These are phyloP conservation scores for Trichoderma oligosporum DNA, from an alignment of 2,329 filamentous ascomycete genomes.

Conservation along the genomic window DNA sequence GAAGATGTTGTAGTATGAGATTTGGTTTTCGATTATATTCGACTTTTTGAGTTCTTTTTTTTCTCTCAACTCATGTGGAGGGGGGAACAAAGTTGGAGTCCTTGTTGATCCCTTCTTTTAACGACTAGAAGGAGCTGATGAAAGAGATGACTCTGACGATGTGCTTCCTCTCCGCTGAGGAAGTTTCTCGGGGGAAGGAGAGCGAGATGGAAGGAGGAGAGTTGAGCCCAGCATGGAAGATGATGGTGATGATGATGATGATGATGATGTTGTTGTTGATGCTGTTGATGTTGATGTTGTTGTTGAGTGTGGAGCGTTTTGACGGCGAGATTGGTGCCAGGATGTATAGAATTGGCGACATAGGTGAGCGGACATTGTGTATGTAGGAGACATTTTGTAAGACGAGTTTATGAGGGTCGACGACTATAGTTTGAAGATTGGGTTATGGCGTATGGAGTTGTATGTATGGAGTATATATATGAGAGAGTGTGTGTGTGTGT, in stretches of 20 bases:
- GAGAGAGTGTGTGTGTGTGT: too few species aligned
- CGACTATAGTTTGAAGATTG: background rate
- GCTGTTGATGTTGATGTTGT: background rate
- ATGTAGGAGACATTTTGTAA: conserved; percentile 57
- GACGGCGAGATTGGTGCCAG: conserved; percentile 51
- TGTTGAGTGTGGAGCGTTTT: conserved; percentile 27
- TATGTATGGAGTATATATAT: too few species aligned
- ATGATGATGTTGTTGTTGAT: background rate
- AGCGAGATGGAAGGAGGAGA: conserved; percentile 23
- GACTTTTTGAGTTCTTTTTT: too few species aligned
- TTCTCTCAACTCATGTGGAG: background rate
- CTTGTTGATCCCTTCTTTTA: background rate
- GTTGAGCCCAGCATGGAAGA: background rate
- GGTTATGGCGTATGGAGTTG: background rate
- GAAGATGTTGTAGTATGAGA: too few species aligned
- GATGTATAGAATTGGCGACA: conserved; percentile 58
- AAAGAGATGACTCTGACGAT: conserved; percentile 15
- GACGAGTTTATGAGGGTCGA: too few species aligned
- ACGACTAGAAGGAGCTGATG: background rate
- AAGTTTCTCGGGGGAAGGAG: conserved; percentile 40
- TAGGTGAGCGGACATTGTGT: conserved; percentile 59
- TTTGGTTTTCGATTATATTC: too few species aligned
- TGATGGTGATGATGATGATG: conserved; percentile 23
- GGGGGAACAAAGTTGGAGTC: background rate
- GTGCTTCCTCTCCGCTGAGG: conserved; percentile 34